These are phyloP conservation scores for Plasmodium gallinaceum DNA, from an alignment of 169 alveolate species.

Conservation along the genomic window DNA sequence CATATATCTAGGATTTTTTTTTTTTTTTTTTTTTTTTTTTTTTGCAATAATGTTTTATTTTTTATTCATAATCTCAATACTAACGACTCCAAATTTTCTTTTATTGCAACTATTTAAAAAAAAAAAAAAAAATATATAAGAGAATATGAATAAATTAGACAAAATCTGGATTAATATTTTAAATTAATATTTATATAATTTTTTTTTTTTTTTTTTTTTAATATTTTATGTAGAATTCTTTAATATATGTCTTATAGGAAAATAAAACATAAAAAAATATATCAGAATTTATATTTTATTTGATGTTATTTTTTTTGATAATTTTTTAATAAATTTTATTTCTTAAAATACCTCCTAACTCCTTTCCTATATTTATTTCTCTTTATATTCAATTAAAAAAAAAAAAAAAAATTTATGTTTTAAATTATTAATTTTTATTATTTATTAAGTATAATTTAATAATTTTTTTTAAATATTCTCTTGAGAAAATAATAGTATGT, in stretches of 20 bases:
- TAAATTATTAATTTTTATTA: slow-evolving; percentile 6
- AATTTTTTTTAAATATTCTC: background rate
- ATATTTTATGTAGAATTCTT: background rate
- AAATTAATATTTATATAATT: background rate
- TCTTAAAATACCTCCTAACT: slow-evolving; percentile 51
- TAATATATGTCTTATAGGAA: slow-evolving; percentile 9
- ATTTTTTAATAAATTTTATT: slow-evolving; percentile 4
- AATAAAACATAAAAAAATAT: background rate
- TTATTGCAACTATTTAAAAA: slow-evolving; percentile 21
- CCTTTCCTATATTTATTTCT: slow-evolving; percentile 40
- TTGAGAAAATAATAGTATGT: background rate
- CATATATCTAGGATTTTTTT: background rate
- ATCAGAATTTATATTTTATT: background rate
- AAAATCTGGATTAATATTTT: background rate
- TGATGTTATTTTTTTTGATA: background rate
- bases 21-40: slow-evolving; percentile 6
- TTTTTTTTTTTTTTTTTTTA: background rate
- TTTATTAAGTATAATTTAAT: slow-evolving; percentile 2
- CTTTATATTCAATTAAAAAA: slow-evolving; percentile 15
- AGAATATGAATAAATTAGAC: background rate
- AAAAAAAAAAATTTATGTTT: slow-evolving; percentile 14
- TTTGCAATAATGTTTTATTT: background rate
- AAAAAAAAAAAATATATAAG: slow-evolving; percentile 10
- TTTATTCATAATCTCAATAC: background rate
- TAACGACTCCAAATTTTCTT: slow-evolving; percentile 59